phyloP scores from a whole-genome alignment of 192 early-diverging fungal species.

The Backusella parvicylindrica region DNA sequence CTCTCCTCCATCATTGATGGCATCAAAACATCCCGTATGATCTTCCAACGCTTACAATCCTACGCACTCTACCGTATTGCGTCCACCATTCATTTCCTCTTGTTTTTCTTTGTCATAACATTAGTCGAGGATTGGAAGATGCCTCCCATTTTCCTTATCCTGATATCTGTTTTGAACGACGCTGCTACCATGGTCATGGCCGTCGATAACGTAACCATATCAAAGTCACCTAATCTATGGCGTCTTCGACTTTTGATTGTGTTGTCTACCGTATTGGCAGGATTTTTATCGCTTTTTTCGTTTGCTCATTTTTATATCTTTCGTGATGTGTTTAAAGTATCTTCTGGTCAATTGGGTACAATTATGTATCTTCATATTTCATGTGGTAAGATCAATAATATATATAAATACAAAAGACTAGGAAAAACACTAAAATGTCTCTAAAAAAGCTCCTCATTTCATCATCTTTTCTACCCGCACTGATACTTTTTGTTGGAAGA shows the following conservation, averaged over 20 bases:
- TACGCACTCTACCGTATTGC: conserved; percentile 72
- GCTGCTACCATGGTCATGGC: conserved; percentile 69
- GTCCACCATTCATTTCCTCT: conserved; percentile 73
- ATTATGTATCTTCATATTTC: conserved; percentile 79
- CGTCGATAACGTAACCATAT: conserved; percentile 69
- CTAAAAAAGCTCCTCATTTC: conserved; percentile 59
- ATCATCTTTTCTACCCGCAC: conserved; percentile 73
- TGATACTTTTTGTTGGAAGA: conserved; percentile 60
- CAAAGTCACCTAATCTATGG: conserved; percentile 68
- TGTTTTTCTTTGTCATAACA: conserved; percentile 78
- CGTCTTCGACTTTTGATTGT: conserved; percentile 63
- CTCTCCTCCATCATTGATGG: conserved; percentile 75
- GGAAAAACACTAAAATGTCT: not conserved
- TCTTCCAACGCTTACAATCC: conserved; percentile 71
- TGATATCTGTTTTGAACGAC: conserved; percentile 75
- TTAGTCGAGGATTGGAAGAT: conserved; percentile 61
- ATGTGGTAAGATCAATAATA: conserved; percentile 30
- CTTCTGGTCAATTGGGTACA: conserved; percentile 43
- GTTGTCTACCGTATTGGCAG: conserved; percentile 58
- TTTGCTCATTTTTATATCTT: conserved; percentile 69
- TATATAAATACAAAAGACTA: not conserved
- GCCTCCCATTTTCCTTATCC: conserved; percentile 58
- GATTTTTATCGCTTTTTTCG: conserved; percentile 55
- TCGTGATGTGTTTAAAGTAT: conserved; percentile 24
- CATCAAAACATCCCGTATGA: conserved; percentile 63